Evolutionary conservation across 2,329 filamentous ascomycete species (phyloP).

Genomic region (Paramyrothecium roridum): DNA sequence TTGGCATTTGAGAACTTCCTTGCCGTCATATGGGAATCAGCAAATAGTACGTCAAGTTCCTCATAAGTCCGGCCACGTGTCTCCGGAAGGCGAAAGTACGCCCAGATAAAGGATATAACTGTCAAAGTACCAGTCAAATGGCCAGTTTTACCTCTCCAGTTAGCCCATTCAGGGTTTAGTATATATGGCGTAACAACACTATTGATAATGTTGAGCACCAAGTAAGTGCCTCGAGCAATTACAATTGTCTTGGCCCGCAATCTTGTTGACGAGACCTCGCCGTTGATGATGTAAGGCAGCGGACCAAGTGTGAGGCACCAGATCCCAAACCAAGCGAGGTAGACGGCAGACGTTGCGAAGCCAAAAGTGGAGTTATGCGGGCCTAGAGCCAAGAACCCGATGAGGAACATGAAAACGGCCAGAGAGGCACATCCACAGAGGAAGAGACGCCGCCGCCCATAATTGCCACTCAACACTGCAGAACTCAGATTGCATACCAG

Average conservation of each 20-base stretch:
- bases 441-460: slow-evolving; percentile 35
- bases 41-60: slow-evolving; percentile 17
- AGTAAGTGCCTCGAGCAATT: slow-evolving; percentile 22
- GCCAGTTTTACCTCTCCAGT: slow-evolving; percentile 16
- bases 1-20: slow-evolving; percentile 9
- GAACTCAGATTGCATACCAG: slow-evolving; percentile 36
- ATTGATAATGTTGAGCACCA: slow-evolving; percentile 14
- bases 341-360: slow-evolving; percentile 4
- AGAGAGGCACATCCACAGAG: slow-evolving; percentile 29
- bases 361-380: slow-evolving; percentile 1
- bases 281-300: slow-evolving; percentile 17
- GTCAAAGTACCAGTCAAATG: slow-evolving; percentile 15
- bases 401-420: slow-evolving; percentile 25
- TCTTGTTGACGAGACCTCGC: slow-evolving; percentile 29
- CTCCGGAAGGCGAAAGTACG: slow-evolving; percentile 12
- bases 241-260: slow-evolving; percentile 28
- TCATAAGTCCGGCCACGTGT: slow-evolving; percentile 16
- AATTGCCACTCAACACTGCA: slow-evolving; percentile 32
- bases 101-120: slow-evolving; percentile 11
- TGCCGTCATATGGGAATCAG: slow-evolving; percentile 1
- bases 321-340: slow-evolving; percentile 6
- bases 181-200: slow-evolving; percentile 14
- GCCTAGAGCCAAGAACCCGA: slow-evolving; percentile 24
- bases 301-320: slow-evolving; percentile 5
- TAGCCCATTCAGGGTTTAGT: slow-evolving; percentile 16